A percentile compares a stretch with the other conserved stretches of the same genome.
Evolutionary conservation across 306 rosid species (phyloP).

Genomic region (Boehmeria nivea): DNA sequence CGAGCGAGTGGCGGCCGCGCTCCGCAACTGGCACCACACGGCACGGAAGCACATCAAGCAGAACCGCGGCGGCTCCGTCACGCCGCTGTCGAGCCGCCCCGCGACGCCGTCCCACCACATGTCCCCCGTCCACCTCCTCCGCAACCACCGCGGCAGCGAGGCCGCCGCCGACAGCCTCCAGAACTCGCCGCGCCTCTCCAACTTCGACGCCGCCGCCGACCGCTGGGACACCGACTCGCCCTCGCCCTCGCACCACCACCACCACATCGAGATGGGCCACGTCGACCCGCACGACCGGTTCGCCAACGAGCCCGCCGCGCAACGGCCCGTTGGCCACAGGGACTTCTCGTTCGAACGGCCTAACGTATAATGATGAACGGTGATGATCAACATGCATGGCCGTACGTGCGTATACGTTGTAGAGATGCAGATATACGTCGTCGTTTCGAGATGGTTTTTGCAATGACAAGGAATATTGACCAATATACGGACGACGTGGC

Average conservation of each 20-base stretch:
- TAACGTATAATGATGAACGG: no score
- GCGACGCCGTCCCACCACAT: conserved; percentile 40
- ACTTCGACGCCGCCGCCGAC: conserved; percentile 11
- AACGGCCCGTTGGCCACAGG: conserved; percentile 16
- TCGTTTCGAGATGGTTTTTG: no score
- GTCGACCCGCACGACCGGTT: conserved; percentile 12
- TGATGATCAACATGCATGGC: no score
- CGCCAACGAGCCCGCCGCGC: neutral
- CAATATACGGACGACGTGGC: no score
- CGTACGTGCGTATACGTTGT: no score
- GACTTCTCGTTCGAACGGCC: conserved; percentile 58
- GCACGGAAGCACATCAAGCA: conserved; percentile 58
- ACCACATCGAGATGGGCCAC: conserved; percentile 23
- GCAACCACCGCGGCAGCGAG: conserved; percentile 38
- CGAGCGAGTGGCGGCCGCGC: conserved; percentile 62
- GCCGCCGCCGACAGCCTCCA: conserved; percentile 47
- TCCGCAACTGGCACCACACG: conserved; percentile 64
- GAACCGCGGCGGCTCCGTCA: conserved; percentile 33
- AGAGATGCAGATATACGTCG: no score
- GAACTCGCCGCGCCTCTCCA: conserved; percentile 38
- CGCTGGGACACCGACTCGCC: conserved; percentile 37
- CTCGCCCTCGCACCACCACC: conserved; percentile 34
- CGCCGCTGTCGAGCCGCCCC: conserved; percentile 50
- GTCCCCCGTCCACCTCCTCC: conserved; percentile 60
- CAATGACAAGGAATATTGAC: no score